Conservation (phyloP, 2,329 filamentous ascomycete genomes). For the Aspergillus sp. region DNA sequence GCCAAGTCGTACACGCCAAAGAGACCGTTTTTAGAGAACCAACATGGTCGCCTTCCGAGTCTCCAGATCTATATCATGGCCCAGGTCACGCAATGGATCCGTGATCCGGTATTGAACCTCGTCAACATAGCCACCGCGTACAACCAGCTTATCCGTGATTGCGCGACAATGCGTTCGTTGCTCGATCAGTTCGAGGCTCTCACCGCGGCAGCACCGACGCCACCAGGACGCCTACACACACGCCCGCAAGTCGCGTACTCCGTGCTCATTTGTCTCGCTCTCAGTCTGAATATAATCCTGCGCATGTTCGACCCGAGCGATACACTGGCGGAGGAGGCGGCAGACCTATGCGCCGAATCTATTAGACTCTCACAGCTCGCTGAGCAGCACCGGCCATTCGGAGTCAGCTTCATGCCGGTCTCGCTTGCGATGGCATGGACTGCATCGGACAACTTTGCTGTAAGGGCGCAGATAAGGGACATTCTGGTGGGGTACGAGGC, state of each 20-base stretch:
- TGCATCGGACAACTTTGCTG: constrained; percentile 18
- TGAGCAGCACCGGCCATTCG: constrained; percentile 26
- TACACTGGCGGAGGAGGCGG: constrained; percentile 18
- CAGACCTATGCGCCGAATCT: constrained; percentile 20
- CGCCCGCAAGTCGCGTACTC: constrained; percentile 27
- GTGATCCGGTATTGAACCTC: constrained; percentile 5
- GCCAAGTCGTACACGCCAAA: constrained; percentile 7
- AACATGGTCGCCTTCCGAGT: constrained; percentile 14
- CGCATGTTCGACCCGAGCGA: constrained; percentile 23
- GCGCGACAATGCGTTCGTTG: constrained; percentile 12
- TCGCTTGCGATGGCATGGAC: constrained; percentile 27
- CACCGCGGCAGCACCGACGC: neutral
- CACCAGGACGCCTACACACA: constrained; percentile 16
- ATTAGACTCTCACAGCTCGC: constrained; percentile 21
- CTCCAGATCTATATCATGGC: constrained; percentile 22
- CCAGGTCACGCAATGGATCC: constrained; percentile 13
- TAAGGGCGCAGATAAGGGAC: constrained; percentile 19
- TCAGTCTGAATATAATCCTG: constrained; percentile 27
- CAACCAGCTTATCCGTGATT: constrained; percentile 21
- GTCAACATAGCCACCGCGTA: constrained; percentile 17
- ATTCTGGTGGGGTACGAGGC: constrained; percentile 27
- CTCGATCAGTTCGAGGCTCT: constrained; percentile 13
- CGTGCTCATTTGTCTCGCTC: constrained; percentile 23
- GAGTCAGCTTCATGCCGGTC: constrained; percentile 25
- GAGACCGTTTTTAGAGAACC: neutral